A percentile compares a stretch with the other conserved stretches of the same genome.
Evolutionary conservation across 1,284 basidiomycete species (phyloP).

Genomic region (Apiotrichum akiyoshidainum): DNA sequence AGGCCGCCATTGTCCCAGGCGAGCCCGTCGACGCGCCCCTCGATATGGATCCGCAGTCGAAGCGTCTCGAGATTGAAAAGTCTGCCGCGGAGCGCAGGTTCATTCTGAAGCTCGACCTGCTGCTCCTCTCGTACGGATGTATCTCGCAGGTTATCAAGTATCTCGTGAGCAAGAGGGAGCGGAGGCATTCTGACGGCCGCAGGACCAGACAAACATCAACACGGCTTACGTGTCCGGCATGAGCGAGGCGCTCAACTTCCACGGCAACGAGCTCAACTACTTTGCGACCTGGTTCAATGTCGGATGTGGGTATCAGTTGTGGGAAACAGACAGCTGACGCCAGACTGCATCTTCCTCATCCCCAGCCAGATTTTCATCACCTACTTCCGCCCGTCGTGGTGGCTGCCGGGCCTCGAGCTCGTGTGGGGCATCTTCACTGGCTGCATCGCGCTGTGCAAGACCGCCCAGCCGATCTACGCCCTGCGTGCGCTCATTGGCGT

Average conservation of each 20-base stretch:
- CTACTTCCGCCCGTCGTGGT: slow-evolving; percentile 22
- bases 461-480: slow-evolving; percentile 26
- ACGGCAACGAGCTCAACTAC: slow-evolving; percentile 64
- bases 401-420: slow-evolving; percentile 25
- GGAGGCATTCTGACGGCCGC: neutral
- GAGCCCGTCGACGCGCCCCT: neutral
- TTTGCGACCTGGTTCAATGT: slow-evolving; percentile 43
- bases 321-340: neutral
- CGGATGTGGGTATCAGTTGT: slow-evolving; percentile 17
- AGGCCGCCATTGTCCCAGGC: too few relatives aligned
- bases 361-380: slow-evolving; percentile 30
- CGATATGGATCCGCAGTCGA: slow-evolving; percentile 18
- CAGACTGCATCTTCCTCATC: slow-evolving; percentile 31
- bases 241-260: slow-evolving; percentile 69
- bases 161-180: neutral
- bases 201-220: slow-evolving; percentile 26
- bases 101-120: slow-evolving; percentile 37
- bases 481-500: slow-evolving; percentile 30
- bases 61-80: slow-evolving; percentile 18
- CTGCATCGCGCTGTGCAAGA: slow-evolving; percentile 25
- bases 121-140: slow-evolving; percentile 32
- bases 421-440: slow-evolving; percentile 30
- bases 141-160: slow-evolving; percentile 19
- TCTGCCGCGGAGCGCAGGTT: slow-evolving; percentile 34
- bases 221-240: slow-evolving; percentile 65